Evolutionary conservation across 208 protist genomes (phyloP), one percentile per base, ranked within the genome.

Genomic region (Paratrypanosoma confusum): DNA sequence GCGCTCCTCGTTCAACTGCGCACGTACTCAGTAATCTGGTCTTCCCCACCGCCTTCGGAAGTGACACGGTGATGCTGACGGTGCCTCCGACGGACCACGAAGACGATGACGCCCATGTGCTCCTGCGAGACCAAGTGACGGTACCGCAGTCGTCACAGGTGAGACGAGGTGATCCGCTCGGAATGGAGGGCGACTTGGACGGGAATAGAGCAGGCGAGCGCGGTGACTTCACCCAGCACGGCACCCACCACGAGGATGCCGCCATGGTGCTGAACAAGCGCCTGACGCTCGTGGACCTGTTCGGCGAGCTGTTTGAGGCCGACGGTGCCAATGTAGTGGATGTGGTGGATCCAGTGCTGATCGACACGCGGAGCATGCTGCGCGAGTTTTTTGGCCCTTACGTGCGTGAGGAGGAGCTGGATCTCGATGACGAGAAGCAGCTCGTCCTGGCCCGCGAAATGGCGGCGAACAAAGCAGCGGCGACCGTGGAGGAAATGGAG

Each of bases 351-450:
- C 81, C 81, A 1, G 57, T 43, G 16, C 28, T 90, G 16, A 34
- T 83, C 3, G 76, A 86, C 35, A 81, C 72, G 22, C 69, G 69
- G 4, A 51, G 37, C n/a, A 65, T 86, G 20, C 53, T 90, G 14
- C 40, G 43, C 31, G 43, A 51, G 3, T 36, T 80, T 17, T 90
- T 90, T 40, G 74, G 81, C 18, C 29, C 27, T 3, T 48, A 21
- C 32, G 48, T 83, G 21, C 38, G 39, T 31, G 71, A 80, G 39
- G 57, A 58, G 2, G 74, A 84, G 46, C 28, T 88, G 2, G 42
- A 74, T 23, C 33, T 75, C 41, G 43, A 63, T 23, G 66, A 21
- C 36, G 8, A 17, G 39, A 6, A 3, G 3, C 20, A 3, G 7
- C 16, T 10, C 14, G 32, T 11, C 7, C 36, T 71, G 2, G 29